Conservation (phyloP, 257 asterid species). For the Solanum ahanhuiri region DNA sequence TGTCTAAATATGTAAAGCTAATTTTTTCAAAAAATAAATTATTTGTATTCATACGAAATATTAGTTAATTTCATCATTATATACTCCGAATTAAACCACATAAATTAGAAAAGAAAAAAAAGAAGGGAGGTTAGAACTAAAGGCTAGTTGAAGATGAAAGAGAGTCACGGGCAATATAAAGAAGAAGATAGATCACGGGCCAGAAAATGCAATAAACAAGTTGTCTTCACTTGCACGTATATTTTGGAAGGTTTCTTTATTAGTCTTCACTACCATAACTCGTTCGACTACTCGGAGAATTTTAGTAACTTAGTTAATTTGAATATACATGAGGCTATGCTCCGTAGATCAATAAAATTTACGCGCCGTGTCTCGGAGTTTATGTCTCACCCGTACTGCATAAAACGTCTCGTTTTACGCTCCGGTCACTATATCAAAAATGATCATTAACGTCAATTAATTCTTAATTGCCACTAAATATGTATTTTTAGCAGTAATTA, state of each 20-base stretch:
- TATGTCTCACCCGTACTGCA: not conserved
- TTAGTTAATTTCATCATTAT: too few relatives aligned
- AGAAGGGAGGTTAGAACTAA: too few relatives aligned
- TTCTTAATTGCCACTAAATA: too few relatives aligned
- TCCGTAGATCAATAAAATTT: too few relatives aligned
- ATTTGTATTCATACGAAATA: too few relatives aligned
- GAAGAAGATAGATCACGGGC: not conserved
- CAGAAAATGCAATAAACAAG: not conserved
- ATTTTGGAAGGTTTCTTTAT: not conserved
- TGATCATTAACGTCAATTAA: too few relatives aligned
- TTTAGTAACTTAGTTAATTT: not conserved
- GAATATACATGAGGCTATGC: not conserved
- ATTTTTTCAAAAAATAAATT: too few relatives aligned
- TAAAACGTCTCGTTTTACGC: not conserved
- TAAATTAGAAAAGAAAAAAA: not conserved
- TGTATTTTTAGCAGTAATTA: too few relatives aligned
- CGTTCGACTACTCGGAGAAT: rapidly evolving
- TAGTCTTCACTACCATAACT: not conserved
- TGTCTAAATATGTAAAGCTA: not conserved
- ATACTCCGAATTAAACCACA: not conserved
- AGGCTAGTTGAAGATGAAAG: not conserved
- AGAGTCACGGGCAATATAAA: not conserved
- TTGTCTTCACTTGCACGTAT: not conserved
- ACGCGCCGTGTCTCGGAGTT: rapidly evolving
- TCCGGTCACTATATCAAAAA: too few relatives aligned